A percentile compares a stretch with the other conserved stretches of the same genome.
Conservation (phyloP, 108 stramenopile genomes). For the Pelagomonas calceolata region DNA sequence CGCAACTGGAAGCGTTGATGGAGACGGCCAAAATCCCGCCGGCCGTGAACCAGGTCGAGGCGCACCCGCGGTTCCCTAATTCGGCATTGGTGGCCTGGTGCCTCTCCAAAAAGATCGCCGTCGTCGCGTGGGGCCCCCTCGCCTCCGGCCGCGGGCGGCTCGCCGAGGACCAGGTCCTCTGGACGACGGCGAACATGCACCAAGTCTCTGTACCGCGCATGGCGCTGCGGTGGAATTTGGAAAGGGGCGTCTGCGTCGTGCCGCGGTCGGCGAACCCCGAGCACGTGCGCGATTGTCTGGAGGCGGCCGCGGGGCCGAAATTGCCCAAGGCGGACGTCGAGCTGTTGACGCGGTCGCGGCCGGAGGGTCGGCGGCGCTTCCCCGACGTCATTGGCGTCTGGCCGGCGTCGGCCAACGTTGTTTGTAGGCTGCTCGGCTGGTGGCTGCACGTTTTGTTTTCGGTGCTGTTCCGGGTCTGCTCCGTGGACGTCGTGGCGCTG, state of each 20-base stretch:
- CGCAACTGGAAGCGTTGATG: slow-evolving; percentile 7
- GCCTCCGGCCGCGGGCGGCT: not conserved
- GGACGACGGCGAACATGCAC: slow-evolving; percentile 6
- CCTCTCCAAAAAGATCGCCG: not conserved
- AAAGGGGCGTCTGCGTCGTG: slow-evolving; percentile 13
- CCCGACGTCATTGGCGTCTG: not conserved
- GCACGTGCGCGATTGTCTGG: slow-evolving; percentile 7
- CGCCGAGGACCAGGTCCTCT: slow-evolving; percentile 2
- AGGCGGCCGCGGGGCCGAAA: not conserved
- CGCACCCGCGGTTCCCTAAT: slow-evolving; percentile 8
- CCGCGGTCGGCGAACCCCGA: slow-evolving; percentile 1
- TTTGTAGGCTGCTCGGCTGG: not conserved
- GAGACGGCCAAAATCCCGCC: slow-evolving; percentile 1
- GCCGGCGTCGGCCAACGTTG: not conserved
- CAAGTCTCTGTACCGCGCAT: slow-evolving; percentile 4
- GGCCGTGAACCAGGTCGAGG: slow-evolving; percentile 15
- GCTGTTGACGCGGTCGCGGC: not conserved
- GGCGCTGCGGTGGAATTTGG: slow-evolving; percentile 14
- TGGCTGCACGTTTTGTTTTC: no score
- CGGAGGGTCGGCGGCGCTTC: not conserved
- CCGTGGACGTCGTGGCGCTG: no score
- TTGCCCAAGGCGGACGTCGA: not conserved
- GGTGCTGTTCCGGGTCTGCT: no score
- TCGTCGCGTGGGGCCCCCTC: slow-evolving; percentile 17
- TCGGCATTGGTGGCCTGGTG: not conserved